Conservation (phyloP, 169 alveolate genomes). For the Cryptosporidium bovis region DNA sequence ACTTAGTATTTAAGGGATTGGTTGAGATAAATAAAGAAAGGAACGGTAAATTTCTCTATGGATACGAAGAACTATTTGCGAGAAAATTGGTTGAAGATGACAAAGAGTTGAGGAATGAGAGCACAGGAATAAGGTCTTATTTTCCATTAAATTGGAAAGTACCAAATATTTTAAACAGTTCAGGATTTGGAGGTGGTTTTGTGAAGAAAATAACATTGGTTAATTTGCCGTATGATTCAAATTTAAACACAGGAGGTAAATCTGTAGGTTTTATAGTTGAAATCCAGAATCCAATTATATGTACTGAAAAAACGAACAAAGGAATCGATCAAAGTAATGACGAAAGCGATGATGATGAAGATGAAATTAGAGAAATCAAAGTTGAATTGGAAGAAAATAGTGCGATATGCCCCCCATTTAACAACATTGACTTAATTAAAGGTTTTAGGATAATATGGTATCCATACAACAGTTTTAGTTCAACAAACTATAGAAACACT, state of each 20-base stretch:
- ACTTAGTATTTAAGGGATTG: conserved; percentile 34
- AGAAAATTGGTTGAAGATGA: conserved; percentile 33
- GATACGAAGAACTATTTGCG: conserved; percentile 14
- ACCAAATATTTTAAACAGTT: conserved; percentile 27
- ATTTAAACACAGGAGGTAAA: background rate
- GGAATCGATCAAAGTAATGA: background rate
- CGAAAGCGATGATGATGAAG: background rate
- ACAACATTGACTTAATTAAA: conserved; percentile 33
- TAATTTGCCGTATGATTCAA: background rate
- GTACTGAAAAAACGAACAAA: conserved; percentile 1
- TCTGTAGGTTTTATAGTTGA: conserved; percentile 33
- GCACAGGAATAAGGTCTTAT: conserved; percentile 23
- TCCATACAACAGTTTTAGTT: conserved; percentile 48
- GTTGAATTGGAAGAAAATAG: background rate
- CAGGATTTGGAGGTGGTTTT: conserved; percentile 54
- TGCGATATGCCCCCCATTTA: conserved; percentile 31
- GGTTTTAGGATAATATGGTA: conserved; percentile 71
- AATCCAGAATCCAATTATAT: conserved; percentile 47
- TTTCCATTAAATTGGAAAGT: conserved; percentile 37
- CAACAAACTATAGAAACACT: conserved; percentile 55
- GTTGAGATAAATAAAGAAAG: background rate
- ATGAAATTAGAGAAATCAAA: background rate
- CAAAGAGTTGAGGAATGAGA: conserved; percentile 22
- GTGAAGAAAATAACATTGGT: conserved; percentile 32
- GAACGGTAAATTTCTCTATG: background rate